Evolutionary conservation across 768 basidiomycete species (phyloP), one percentile per base, ranked within the genome.

Genomic region (Porphyrellus cyaneotinctus): DNA sequence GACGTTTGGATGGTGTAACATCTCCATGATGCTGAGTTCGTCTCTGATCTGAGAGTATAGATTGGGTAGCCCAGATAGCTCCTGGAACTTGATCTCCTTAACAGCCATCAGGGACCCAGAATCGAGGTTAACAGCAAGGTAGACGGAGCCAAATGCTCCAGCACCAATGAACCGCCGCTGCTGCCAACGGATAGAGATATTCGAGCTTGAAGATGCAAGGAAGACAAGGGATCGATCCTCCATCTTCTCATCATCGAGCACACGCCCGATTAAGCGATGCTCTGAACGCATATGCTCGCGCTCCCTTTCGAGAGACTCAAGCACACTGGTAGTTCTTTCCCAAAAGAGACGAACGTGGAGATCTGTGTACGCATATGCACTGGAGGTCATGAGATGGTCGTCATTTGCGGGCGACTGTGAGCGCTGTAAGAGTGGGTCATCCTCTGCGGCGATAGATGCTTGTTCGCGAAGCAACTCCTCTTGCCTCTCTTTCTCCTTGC

Each of bases 71-170:
- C 91, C 91, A 6, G 91, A 84, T 13, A 95, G 75, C 67, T 97
- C 95, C 66, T 95, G 93, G 69, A 95, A 95, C 53, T 93, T 92
- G 68, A 98, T 93, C 74, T 98, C 97, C 74, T 99, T 99, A 63
- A 97, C 97, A 10, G 97, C 97, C 94, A 99, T 97, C 55, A 97
- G 83, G 38, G 89, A 88, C 42, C 95, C 92, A 1, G 90, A 87
- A 65, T 98, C 97, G 50, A 98, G 78, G 67, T 98, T 98, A 71
- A 97, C 88, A 17, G 95, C 97, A 43, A 93, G 82, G 68, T 98
- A 99, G n/a, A 99, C 97, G n/a, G 91, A 95, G 20, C 97, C 97
- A 69, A 97, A 97, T 10, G 97, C 95, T 15, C 97, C 97, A n/a
- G 94, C 86, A 46, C 95, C 97, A 60, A 99, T 97, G 74, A 97